A percentile compares a stretch with the other conserved stretches of the same genome.
phyloP scores from a whole-genome alignment of 2,329 filamentous ascomycete species.

The Didymella keratinophila region DNA sequence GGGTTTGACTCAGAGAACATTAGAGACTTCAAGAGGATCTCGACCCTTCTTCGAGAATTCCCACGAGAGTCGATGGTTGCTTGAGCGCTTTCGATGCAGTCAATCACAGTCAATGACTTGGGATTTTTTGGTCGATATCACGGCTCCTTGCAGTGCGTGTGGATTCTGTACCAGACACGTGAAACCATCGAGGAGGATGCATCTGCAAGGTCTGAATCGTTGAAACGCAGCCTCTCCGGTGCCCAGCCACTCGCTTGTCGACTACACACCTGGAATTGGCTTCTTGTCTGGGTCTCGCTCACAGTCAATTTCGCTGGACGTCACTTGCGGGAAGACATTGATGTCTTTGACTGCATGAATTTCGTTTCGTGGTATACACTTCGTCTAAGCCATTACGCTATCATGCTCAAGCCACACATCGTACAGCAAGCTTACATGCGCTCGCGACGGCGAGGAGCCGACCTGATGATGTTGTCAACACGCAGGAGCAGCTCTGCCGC shows the following conservation, averaged over 20 bases:
- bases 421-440: constrained; percentile 65
- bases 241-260: background rate
- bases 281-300: background rate
- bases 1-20: background rate
- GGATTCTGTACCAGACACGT: background rate
- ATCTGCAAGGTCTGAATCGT: constrained; percentile 16
- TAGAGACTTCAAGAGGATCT: background rate
- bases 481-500: constrained; percentile 93
- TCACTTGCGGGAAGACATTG: background rate
- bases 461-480: constrained; percentile 97
- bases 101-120: background rate
- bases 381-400: constrained; percentile 36
- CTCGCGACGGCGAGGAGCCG: constrained; percentile 83
- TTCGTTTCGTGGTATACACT: constrained; percentile 39
- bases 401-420: constrained; percentile 20
- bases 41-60: background rate
- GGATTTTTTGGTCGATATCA: background rate
- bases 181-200: constrained; percentile 11
- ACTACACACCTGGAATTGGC: background rate
- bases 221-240: constrained; percentile 8
- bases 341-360: constrained; percentile 35
- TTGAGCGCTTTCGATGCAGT: background rate
- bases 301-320: background rate
- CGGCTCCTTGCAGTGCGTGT: constrained; percentile 1
- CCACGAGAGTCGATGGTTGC: background rate